Conservation (phyloP, 208 protist species). For the Leishmania turanica region DNA sequence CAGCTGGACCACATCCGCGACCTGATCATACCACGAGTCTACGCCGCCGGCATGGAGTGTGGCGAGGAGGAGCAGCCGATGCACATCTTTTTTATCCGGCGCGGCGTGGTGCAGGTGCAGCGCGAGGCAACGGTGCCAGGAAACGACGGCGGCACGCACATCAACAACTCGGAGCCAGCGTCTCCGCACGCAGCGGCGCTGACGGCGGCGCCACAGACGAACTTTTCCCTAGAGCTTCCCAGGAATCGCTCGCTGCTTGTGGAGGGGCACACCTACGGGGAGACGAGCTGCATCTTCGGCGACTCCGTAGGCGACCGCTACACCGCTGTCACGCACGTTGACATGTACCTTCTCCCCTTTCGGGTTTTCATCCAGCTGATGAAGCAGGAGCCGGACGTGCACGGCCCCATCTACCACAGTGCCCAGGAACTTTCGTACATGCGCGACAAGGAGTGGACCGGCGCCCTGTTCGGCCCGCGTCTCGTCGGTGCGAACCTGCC, state of each 20-base stretch:
- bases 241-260: conserved; percentile 64
- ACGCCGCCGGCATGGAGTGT: conserved; percentile 70
- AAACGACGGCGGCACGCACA: background rate
- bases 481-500: conserved; percentile 21
- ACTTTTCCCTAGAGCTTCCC: conserved; percentile 29
- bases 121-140: conserved; percentile 35
- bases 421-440: conserved; percentile 48
- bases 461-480: conserved; percentile 48
- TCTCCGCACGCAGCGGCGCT: conserved; percentile 19
- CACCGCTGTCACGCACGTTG: conserved; percentile 72
- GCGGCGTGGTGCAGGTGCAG: conserved; percentile 70
- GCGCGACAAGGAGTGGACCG: conserved; percentile 49
- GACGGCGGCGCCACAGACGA: background rate
- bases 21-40: conserved; percentile 62
- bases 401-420: conserved; percentile 48
- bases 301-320: conserved; percentile 57
- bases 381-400: conserved; percentile 71
- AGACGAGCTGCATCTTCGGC: conserved; percentile 74
- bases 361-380: conserved; percentile 79
- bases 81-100: conserved; percentile 82
- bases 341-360: conserved; percentile 80
- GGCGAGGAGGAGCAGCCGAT: conserved; percentile 40
- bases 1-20: conserved; percentile 59
- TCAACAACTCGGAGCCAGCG: conserved; percentile 1
- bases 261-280: conserved; percentile 85